Evolutionary conservation across 1,284 basidiomycete genomes (phyloP), one percentile per base, ranked within the genome.

Genomic region (Moesziomyces antarcticus): DNA sequence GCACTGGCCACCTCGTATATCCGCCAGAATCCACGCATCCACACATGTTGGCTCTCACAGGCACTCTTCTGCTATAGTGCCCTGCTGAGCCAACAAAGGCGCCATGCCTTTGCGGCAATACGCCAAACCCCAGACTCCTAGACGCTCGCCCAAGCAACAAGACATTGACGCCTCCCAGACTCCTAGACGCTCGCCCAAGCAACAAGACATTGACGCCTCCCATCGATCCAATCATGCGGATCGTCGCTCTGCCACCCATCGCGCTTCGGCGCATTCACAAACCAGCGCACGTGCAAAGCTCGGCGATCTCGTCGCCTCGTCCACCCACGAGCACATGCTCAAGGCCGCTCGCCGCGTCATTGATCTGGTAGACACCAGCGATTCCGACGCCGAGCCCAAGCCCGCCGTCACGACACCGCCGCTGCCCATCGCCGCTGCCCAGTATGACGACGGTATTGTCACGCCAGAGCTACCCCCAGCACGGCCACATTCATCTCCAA

Each of bases 351-450:
- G 40, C 20, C 65, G 37, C 10, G 25, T 54, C 42, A 68, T 68
- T 21, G 54, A 57, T 18, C n/a, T 68, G 46, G 43, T 68, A n/a
- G 65, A 68, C 47, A 62, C 50, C 47, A 62, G 65, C 33, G 65
- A 66, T 27, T 43, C 44, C 37, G 63, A 66, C 13, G 27, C 37
- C 5, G 33, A 56, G 7, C 13, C 50, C 16, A 25, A 30, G 4
- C 14, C 22, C 3, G 43, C 47, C 6, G 24, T 21, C n/a, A 25
- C 35, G n/a, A 18, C 53, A 13, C 50, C 27, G 25, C 20, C 45
- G 4, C 14, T 5, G n/a, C 30, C 9, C 10, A 41, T n/a, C 4
- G 35, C 7, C 5, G 30, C 35, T 58, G 61, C 14, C 14, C 13
- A 37, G 35, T 14, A 21, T 21, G 57, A 30, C 50, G 58, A 68